Evolutionary conservation across 768 basidiomycete genomes (phyloP).

Genomic region (Trametopsis cervina): DNA sequence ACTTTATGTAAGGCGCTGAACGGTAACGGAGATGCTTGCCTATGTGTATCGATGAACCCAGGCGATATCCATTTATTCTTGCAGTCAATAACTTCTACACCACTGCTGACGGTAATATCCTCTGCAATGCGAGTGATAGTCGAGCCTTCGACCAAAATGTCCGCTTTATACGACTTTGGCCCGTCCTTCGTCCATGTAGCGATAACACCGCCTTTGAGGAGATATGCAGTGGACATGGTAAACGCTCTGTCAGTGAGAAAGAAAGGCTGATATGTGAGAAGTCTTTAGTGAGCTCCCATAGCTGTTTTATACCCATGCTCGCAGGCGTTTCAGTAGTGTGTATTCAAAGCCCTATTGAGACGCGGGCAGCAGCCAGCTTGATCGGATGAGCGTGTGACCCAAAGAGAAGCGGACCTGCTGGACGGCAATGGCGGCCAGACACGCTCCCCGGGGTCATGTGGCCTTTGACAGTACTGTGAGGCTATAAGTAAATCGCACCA

Average conservation of each 20-base stretch:
- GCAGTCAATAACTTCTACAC: conserved; percentile 22
- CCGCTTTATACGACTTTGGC: conserved; percentile 18
- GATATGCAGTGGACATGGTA: conserved; percentile 8
- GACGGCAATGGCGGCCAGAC: too few species aligned
- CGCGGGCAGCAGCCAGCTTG: too few species aligned
- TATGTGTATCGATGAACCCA: conserved; percentile 27
- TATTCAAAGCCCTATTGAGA: too few species aligned
- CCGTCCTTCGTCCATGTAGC: conserved; percentile 18
- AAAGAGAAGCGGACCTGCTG: too few species aligned
- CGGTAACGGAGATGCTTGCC: conserved; percentile 15
- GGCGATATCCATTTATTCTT: conserved; percentile 24
- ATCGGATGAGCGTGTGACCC: too few species aligned
- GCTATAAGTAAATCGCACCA: too few species aligned
- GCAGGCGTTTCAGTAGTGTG: too few species aligned
- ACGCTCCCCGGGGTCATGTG: too few species aligned
- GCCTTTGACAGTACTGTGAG: too few species aligned
- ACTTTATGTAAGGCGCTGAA: neutral
- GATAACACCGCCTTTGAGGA: conserved; percentile 22
- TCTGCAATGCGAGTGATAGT: conserved; percentile 20
- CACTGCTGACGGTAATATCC: conserved; percentile 13
- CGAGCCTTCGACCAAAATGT: conserved; percentile 21
- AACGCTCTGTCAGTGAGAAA: neutral
- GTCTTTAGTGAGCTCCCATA: too few species aligned
- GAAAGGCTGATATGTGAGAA: neutral
- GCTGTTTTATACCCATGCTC: too few species aligned